These are phyloP conservation scores for Lodderomyces parapsilosis DNA, from an alignment of 1,139 yeast genomes.

Conservation along the genomic window DNA sequence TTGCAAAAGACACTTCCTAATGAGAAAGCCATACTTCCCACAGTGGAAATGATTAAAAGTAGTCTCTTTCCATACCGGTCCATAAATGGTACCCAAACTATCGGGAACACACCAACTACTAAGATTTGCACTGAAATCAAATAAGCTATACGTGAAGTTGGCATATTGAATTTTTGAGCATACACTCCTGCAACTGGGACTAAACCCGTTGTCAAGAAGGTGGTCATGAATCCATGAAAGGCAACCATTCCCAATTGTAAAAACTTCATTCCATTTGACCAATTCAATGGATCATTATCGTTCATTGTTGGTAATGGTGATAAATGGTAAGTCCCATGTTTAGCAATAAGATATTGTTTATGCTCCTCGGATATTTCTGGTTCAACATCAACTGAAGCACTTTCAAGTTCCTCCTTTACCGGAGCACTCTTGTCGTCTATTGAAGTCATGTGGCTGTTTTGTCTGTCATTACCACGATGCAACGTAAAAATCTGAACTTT, in stretches of 20 bases:
- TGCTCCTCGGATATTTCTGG: constrained; percentile 10
- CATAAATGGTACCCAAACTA: constrained; percentile 22
- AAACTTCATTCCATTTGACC: constrained; percentile 15
- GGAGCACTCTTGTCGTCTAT: neutral
- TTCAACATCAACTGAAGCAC: neutral
- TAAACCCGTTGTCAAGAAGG: constrained; percentile 22
- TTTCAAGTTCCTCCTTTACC: neutral
- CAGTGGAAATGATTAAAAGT: constrained; percentile 15
- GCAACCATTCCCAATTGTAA: constrained; percentile 19
- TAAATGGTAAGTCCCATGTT: constrained; percentile 18
- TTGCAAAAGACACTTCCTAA: constrained; percentile 18
- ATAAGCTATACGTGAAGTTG: constrained; percentile 17
- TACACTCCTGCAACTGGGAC: constrained; percentile 19
- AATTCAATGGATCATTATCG: constrained; percentile 21
- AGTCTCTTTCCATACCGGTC: constrained; percentile 19
- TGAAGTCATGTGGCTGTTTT: neutral
- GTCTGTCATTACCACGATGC: neutral
- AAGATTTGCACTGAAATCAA: constrained; percentile 19
- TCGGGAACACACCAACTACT: constrained; percentile 19
- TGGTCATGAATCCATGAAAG: constrained; percentile 19
- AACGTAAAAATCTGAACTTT: neutral
- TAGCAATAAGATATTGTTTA: constrained; percentile 15
- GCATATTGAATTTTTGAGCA: constrained; percentile 11
- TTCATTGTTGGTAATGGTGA: constrained; percentile 18
- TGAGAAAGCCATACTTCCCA: constrained; percentile 18